Evolutionary conservation across 306 rosid species (phyloP).

Genomic region (Prunus salicina): DNA sequence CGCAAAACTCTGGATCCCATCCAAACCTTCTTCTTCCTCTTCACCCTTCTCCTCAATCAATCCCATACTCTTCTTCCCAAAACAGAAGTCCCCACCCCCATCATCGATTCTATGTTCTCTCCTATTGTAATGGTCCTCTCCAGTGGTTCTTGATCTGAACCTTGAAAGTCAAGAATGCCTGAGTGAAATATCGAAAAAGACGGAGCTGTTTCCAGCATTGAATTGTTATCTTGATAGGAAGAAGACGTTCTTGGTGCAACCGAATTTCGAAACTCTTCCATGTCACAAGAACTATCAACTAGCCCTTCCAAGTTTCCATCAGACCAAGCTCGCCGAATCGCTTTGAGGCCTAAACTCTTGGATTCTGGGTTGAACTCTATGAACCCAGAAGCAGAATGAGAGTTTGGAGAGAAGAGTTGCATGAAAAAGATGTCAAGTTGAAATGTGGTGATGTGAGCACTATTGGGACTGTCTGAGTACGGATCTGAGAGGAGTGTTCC

Average conservation of each 20-base stretch:
- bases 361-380: slow-evolving; percentile 4
- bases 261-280: slow-evolving; percentile 28
- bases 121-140: slow-evolving; percentile 32
- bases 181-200: slow-evolving; percentile 54
- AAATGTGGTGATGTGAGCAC: too few species aligned
- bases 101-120: slow-evolving; percentile 24
- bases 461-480: neutral
- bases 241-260: slow-evolving; percentile 18
- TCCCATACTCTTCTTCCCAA: slow-evolving; percentile 43
- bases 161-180: slow-evolving; percentile 18
- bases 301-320: slow-evolving; percentile 11
- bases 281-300: slow-evolving; percentile 3
- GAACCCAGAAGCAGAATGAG: slow-evolving; percentile 4
- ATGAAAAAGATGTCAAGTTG: neutral
- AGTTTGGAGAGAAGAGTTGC: slow-evolving; percentile 1
- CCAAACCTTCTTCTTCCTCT: slow-evolving; percentile 35
- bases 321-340: slow-evolving; percentile 10
- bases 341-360: neutral
- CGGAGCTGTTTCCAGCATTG: slow-evolving; percentile 50
- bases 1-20: slow-evolving; percentile 24
- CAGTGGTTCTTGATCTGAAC: slow-evolving; percentile 18
- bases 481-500: neutral
- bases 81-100: slow-evolving; percentile 46
- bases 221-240: neutral
- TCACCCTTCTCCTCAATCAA: slow-evolving; percentile 56